Conservation (phyloP, 257 asterid genomes). For the Solanum gracilifrons region DNA sequence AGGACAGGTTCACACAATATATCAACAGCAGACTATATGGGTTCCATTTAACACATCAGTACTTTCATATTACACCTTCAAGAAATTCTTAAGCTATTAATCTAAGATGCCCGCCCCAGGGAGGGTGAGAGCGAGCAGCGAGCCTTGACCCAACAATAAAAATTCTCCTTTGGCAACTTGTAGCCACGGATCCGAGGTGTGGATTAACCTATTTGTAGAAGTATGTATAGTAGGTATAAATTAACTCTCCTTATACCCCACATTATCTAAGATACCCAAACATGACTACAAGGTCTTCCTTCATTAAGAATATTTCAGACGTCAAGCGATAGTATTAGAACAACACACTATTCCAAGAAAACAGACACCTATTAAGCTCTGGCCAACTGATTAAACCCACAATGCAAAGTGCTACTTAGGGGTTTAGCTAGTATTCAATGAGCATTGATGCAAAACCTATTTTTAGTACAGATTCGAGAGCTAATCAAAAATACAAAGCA, state of each 20-base stretch:
- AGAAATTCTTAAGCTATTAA: background rate
- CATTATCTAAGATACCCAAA: background rate
- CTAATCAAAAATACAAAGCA: background rate
- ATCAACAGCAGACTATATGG: background rate
- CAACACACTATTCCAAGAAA: background rate
- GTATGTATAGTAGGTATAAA: background rate
- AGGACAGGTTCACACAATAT: background rate
- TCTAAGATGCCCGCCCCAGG: background rate
- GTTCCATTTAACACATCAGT: background rate
- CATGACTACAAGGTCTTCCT: background rate
- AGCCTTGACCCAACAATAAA: background rate
- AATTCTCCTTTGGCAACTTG: background rate
- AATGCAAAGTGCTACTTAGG: background rate
- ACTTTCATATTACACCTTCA: constrained; percentile 20
- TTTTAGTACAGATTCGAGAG: background rate
- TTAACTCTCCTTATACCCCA: background rate
- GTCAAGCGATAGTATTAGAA: background rate
- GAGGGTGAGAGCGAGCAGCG: background rate
- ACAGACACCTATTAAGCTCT: background rate
- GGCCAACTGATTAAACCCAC: background rate
- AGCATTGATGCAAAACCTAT: background rate
- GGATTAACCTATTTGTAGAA: background rate
- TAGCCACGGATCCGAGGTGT: background rate
- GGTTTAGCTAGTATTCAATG: background rate
- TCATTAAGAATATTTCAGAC: background rate